Evolutionary conservation across 2,329 filamentous ascomycete genomes (phyloP).

Genomic region (Conoideocrella luteorostrata): DNA sequence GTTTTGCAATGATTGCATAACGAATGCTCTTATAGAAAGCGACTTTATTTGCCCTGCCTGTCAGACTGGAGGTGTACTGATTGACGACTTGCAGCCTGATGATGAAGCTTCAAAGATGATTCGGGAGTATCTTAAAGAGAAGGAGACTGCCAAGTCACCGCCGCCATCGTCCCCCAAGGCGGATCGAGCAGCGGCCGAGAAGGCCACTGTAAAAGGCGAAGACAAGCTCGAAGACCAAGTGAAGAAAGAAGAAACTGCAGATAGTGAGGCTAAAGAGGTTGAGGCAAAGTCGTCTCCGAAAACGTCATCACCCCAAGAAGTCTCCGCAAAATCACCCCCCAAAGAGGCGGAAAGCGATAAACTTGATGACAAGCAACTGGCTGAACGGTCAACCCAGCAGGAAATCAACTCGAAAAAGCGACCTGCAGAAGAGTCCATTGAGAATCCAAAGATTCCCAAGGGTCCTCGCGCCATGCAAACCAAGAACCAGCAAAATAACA

Average conservation of each 20-base stretch:
- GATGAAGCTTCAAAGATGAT: constrained; percentile 73
- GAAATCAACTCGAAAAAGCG: constrained; percentile 63
- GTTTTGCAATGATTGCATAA: constrained; percentile 99
- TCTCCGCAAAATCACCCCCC: constrained; percentile 24
- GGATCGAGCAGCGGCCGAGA: constrained; percentile 36
- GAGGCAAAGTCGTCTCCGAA: constrained; percentile 28
- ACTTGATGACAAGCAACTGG: constrained; percentile 29
- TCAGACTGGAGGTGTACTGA: constrained; percentile 81
- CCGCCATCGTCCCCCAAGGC: constrained; percentile 24
- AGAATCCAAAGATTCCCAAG: constrained; percentile 60
- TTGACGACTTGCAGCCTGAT: constrained; percentile 84
- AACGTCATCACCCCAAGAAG: constrained; percentile 16
- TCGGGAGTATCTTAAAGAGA: constrained; percentile 61
- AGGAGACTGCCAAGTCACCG: constrained; percentile 42
- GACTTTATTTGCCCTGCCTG: constrained; percentile 95
- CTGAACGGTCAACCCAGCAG: constrained; percentile 22
- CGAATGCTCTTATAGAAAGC: constrained; percentile 96
- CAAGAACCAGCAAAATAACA: constrained; percentile 39
- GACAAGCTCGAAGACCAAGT: constrained; percentile 29
- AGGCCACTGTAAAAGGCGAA: constrained; percentile 25
- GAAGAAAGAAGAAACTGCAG: constrained; percentile 13
- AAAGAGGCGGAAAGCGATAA: constrained; percentile 26
- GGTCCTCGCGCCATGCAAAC: constrained; percentile 60
- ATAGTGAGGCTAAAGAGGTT: constrained; percentile 10
- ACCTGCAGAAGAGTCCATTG: constrained; percentile 64